Percentiles rank a stretch among this genome's conserved stretches.
These are phyloP conservation scores for Colletotrichum lini DNA, from an alignment of 2,329 filamentous ascomycete species.

Conservation along the genomic window DNA sequence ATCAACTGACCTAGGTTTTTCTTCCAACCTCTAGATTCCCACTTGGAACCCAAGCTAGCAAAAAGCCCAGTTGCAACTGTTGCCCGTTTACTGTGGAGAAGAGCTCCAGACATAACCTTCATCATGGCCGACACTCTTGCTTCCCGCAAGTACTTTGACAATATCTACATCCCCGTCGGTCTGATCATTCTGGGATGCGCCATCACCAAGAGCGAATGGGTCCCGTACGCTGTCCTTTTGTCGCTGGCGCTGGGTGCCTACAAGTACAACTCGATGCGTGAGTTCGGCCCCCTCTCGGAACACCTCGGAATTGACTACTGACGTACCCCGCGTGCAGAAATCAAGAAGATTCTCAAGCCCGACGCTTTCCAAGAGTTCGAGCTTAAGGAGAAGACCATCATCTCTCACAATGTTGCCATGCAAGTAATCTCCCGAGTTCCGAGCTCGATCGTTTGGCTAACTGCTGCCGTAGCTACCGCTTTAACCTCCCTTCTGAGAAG, in stretches of 20 bases:
- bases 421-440: slow-evolving; percentile 57
- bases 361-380: slow-evolving; percentile 92
- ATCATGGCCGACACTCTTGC: slow-evolving; percentile 57
- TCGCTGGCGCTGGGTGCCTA: slow-evolving; percentile 77
- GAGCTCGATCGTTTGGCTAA: slow-evolving; percentile 24
- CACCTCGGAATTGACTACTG: slow-evolving; percentile 34
- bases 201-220: slow-evolving; percentile 85
- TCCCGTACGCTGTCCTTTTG: slow-evolving; percentile 77
- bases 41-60: slow-evolving; percentile 10
- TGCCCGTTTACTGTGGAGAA: slow-evolving; percentile 32
- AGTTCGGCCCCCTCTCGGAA: slow-evolving; percentile 53
- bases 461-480: slow-evolving; percentile 80
- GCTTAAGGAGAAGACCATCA: slow-evolving; percentile 92
- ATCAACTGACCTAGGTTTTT: slow-evolving; percentile 10
- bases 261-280: slow-evolving; percentile 81
- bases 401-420: slow-evolving; percentile 99
- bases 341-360: slow-evolving; percentile 88
- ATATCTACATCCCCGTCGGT: slow-evolving; percentile 86
- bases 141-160: slow-evolving; percentile 79
- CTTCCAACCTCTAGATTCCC: slow-evolving; percentile 14
- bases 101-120: slow-evolving; percentile 25
- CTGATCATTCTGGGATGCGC: slow-evolving; percentile 82
- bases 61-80: slow-evolving; percentile 13
- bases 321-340: slow-evolving; percentile 63
- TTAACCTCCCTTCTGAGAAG: slow-evolving; percentile 82